Evolutionary conservation across 2,329 filamentous ascomycete genomes (phyloP), one percentile per base, ranked within the genome.

Genomic region (Akanthomyces muscarius): DNA sequence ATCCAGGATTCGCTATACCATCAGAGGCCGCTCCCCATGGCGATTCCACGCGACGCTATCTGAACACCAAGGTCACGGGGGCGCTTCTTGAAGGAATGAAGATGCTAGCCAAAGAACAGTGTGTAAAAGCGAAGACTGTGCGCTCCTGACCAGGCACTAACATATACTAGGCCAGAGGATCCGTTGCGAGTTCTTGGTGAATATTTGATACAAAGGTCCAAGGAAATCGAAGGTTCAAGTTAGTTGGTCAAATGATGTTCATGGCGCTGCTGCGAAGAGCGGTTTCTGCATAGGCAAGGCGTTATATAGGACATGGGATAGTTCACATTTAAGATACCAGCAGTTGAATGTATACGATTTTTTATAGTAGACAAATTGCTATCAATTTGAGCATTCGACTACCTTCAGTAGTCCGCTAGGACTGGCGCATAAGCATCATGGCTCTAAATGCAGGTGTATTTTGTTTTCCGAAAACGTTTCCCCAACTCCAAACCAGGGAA

Each of bases 31-130:
- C 84, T 1, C 75, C 82, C 1, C 87, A 91, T 69, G 89, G 89
- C 53, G 89, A 89, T 25, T 86, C 87, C 0, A 86, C 86, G 5
- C 83, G 89, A 51, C 83, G 85, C 69, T 92, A 91, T 72, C 75
- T 92, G 68, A 92, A 92, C 70, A 81, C 82, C 55, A 90, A 87
- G 69, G 83, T 92, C 47, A 89, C 88, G 0, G 84, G 84, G 0
- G 82, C 84, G 30, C 70, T 92, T 63, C 76, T 92, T 45, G 89
- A 92, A 69, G 89, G 89, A 28, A 89, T 92, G 87, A 92, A 91
- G 77, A 75, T 82, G 61, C 72, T 92, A 65, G 88, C 87, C 5
- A 86, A 84, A 68, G 87, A 91, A 48, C 85, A 89, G 89, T 91
- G 75, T 71, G 88, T 82, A 18, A 28, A 50, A 13, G 33, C 33